Base-by-base conservation (phyloP, 192 early-diverging fungal species). In the Podochytrium sp. region DNA sequence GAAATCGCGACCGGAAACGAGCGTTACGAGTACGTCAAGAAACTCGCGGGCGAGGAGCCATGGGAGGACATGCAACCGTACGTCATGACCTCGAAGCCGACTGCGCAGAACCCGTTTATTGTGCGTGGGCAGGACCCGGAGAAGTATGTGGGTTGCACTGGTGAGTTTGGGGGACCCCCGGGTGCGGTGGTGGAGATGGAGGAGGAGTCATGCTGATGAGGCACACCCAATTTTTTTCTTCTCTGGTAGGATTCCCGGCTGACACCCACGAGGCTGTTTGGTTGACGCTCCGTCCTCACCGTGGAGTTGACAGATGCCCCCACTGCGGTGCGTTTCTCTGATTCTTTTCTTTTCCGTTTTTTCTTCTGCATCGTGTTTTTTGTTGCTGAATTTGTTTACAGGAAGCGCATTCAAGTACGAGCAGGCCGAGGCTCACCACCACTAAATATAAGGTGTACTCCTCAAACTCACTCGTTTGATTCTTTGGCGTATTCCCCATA, bases 241-340 rank as follows among this genome's bases (percentile, higher is more conserved):
- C n/a, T n/a, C n/a, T n/a, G n/a, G n/a, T 82, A 91, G 97, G 97
- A 64, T 95, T 89, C 80, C 95, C 96, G 38, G 93, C 87, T 68
- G 97, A 99, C 80, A 88, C 91, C 61, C 97, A 99, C 78, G 94
- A 96, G 71, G 79, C 90, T 65, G 81, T 94, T 80, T 99, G 95
- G 95, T 85, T 99, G 73, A 86, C 90, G 53, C 84, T 99, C 60
- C 90, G 94, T 65, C 80, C 90, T 76, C 80, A 90, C 84, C 88
- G 91, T 73, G 90, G 90, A 43, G 85, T 93, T 73, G 93, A 97
- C 78, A 92, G 96, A 76, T 99, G 97, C 90, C 93, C 92, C 38
- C 91, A 96, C 84, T 99, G 97, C 79, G 97, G 97, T 76, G 82
- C 73, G 72, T 72, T 57, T 27, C 27, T 12, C n/a, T n/a, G n/a